These are phyloP conservation scores for Suhomyces anneliseae DNA, from an alignment of 1,139 yeast genomes.

Conservation along the genomic window DNA sequence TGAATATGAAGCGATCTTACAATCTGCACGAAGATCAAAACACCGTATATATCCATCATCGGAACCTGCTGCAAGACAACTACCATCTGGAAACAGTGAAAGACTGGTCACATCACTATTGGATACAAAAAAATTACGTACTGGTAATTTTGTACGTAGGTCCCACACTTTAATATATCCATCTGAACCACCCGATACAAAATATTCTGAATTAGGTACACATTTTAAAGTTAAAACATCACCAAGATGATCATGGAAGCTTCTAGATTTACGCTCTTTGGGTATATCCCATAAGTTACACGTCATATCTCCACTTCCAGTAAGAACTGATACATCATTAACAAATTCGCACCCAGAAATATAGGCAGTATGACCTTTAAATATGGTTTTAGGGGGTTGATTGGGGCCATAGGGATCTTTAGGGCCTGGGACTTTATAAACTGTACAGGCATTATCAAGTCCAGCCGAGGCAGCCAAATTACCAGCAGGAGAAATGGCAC, in stretches of 20 bases:
- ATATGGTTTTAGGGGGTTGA: slow-evolving; percentile 42
- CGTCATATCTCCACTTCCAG: slow-evolving; percentile 84
- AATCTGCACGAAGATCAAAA: slow-evolving; percentile 76
- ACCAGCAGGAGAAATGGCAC: slow-evolving; percentile 71
- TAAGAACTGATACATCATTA: slow-evolving; percentile 52
- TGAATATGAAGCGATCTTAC: slow-evolving; percentile 59
- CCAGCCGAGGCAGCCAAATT: slow-evolving; percentile 78
- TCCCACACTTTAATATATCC: slow-evolving; percentile 78
- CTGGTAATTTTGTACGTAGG: slow-evolving; percentile 51
- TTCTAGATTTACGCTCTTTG: slow-evolving; percentile 54
- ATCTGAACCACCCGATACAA: slow-evolving; percentile 76
- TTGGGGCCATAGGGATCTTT: neutral
- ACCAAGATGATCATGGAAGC: slow-evolving; percentile 74
- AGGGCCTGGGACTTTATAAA: slow-evolving; percentile 49
- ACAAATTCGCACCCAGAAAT: slow-evolving; percentile 74
- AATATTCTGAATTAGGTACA: slow-evolving; percentile 30
- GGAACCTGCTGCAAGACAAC: slow-evolving; percentile 67
- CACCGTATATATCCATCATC: slow-evolving; percentile 78
- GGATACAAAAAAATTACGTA: slow-evolving; percentile 61
- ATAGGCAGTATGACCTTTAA: slow-evolving; percentile 83
- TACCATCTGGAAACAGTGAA: slow-evolving; percentile 70
- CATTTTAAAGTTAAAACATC: slow-evolving; percentile 57
- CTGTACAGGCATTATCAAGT: slow-evolving; percentile 72
- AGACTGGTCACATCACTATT: slow-evolving; percentile 67
- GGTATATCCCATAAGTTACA: slow-evolving; percentile 78